These are phyloP conservation scores for Extremus antarcticus DNA, from an alignment of 495 filamentous ascomycete genomes.

Conservation along the genomic window DNA sequence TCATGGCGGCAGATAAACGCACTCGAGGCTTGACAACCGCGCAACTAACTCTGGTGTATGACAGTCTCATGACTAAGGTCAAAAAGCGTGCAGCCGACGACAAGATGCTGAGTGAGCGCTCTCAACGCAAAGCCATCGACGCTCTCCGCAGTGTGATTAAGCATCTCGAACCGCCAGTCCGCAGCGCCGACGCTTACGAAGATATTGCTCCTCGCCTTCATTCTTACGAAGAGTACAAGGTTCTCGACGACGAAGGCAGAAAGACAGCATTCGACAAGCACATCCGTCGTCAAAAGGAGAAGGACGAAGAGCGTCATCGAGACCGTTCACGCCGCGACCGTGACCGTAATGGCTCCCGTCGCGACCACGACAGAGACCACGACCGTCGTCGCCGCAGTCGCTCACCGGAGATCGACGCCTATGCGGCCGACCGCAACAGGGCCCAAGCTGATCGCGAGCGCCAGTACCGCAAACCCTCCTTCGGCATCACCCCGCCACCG, in stretches of 20 bases:
- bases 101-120: conserved; percentile 67
- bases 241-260: conserved; percentile 71
- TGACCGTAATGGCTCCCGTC: conserved; percentile 9
- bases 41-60: conserved; percentile 65
- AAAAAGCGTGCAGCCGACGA: conserved; percentile 72
- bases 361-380: conserved; percentile 30
- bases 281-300: conserved; percentile 78
- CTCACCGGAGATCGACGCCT: conserved; percentile 75
- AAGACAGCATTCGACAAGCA: conserved; percentile 84
- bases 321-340: conserved; percentile 48
- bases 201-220: conserved; percentile 67
- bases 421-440: conserved; percentile 79
- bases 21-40: conserved; percentile 74
- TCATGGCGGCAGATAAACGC: conserved; percentile 72
- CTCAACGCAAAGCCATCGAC: conserved; percentile 76
- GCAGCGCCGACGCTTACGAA: conserved; percentile 71
- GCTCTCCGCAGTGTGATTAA: conserved; percentile 79
- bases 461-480: conserved; percentile 69
- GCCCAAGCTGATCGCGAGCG: conserved; percentile 78
- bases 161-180: conserved; percentile 78
- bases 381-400: conserved; percentile 58
- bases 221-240: conserved; percentile 70
- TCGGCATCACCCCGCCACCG: conserved; percentile 34
- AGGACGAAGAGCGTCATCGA: conserved; percentile 73
- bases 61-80: conserved; percentile 70